Evolutionary conservation across 352 stramenopile genomes (phyloP), one percentile per base, ranked within the genome.

Genomic region (Phytophthora pluvialis): DNA sequence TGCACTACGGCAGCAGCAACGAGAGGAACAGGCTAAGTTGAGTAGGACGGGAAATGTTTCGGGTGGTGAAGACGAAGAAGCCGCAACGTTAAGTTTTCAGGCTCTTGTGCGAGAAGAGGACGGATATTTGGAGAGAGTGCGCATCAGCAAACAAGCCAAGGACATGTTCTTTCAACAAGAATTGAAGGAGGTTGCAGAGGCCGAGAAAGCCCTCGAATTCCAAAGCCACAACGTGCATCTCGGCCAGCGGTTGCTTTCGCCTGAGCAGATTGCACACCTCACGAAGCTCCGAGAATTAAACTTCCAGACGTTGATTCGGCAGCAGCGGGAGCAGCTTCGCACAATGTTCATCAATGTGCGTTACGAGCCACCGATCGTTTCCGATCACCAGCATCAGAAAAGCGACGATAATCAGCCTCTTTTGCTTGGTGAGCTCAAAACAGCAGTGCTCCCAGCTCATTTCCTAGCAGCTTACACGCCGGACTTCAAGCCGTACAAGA

Each of bases 151-250:
- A 39, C 68, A 76, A 39, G 73, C 82, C 28, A 81, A 94, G 57
- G 82, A 95, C 55, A 86, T 97, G 70, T 79, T 85, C 12, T 97
- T 97, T 64, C 67, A 91, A 32, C 89, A 96, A 58, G 84, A 97
- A 58, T 60, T 96, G 33, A 51, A 63, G 32, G 83, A 95, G 46
- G 79, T 91, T 25, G 78, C 89, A 29, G 75, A 81, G 32, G 70
- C 81, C 39, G 90, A 97, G 57, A 88, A 82, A 32, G 73, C 91
- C n/a, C 77, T 95, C 47, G 88, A 92, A 60, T 96, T 97, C 59
- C 83, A 94, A 44, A 93, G 84, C 64, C 81, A 93, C 59, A 83
- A 80, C 61, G 63, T 83, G 6, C 86, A 81, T 36, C 47, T 95
- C 12, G 88, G 89, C 0, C 62, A 85, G n/a, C 56, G 68, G 15